A percentile compares a stretch with the other conserved stretches of the same genome.
These are phyloP conservation scores for Rhododendron henanense DNA, from an alignment of 148 eudicot genomes.

Conservation along the genomic window DNA sequence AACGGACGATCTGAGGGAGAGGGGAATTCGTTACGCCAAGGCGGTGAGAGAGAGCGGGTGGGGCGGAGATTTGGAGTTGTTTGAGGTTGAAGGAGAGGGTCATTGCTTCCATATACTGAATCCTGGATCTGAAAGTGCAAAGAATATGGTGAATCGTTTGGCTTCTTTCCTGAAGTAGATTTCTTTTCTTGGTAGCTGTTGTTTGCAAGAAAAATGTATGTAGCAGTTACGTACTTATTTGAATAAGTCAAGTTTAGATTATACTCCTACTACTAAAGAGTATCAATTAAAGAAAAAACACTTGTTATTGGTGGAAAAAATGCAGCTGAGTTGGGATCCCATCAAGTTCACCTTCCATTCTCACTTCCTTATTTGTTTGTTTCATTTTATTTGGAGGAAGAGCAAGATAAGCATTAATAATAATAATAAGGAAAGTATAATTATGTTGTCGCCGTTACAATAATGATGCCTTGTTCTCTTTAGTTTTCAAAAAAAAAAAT, in stretches of 20 bases:
- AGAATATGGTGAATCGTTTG: conserved; percentile 29
- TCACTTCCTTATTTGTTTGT: no score
- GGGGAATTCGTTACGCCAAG: conserved; percentile 21
- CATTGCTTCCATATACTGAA: conserved; percentile 39
- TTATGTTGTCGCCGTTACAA: no score
- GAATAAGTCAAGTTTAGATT: background rate
- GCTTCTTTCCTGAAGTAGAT: conserved; percentile 27
- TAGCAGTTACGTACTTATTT: background rate
- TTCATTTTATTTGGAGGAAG: no score
- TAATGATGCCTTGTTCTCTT: no score
- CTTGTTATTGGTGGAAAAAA: no score
- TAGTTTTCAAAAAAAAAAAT: no score
- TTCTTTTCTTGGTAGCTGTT: background rate
- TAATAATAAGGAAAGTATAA: no score
- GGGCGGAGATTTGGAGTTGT: conserved; percentile 34
- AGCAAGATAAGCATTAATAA: no score
- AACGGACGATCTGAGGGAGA: conserved; percentile 33
- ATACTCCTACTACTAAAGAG: no score
- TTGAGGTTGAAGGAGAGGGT: conserved; percentile 29
- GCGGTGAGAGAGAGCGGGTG: conserved; percentile 38
- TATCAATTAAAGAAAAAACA: no score
- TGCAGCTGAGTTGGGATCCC: background rate
- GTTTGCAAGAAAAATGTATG: background rate
- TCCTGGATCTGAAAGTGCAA: conserved; percentile 34
- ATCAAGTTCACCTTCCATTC: background rate